Conservation (phyloP, 2,329 filamentous ascomycete species). For the Emydomyces testavorans region DNA sequence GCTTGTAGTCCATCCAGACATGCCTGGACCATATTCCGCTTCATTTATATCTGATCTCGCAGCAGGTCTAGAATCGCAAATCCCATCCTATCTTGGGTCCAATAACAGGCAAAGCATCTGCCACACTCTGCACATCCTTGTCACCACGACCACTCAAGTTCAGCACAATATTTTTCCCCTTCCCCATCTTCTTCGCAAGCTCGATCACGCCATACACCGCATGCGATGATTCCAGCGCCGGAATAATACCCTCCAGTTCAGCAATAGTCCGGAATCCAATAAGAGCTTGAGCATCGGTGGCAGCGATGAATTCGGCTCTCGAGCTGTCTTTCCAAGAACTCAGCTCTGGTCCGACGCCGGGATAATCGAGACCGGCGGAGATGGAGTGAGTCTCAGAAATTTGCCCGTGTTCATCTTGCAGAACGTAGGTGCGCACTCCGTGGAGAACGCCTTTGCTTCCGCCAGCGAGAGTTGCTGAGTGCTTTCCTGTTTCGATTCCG, state of each 20-base stretch:
- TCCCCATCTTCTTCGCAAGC: constrained; percentile 82
- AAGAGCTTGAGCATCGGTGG: constrained; percentile 85
- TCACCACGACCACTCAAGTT: constrained; percentile 88
- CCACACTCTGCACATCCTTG: constrained; percentile 97
- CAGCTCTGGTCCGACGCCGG: constrained; percentile 88
- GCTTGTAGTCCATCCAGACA: too few species aligned
- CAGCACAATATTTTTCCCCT: constrained; percentile 82
- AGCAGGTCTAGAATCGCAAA: constrained; percentile 47
- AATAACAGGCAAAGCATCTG: constrained; percentile 78
- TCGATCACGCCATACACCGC: constrained; percentile 82
- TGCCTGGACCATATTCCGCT: too few species aligned
- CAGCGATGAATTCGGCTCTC: constrained; percentile 77
- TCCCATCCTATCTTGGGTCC: constrained; percentile 78
- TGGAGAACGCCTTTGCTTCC: constrained; percentile 89
- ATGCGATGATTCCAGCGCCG: constrained; percentile 85
- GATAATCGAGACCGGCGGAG: constrained; percentile 92
- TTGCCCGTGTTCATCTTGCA: constrained; percentile 86
- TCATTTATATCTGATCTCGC: too few species aligned
- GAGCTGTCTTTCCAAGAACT: constrained; percentile 83
- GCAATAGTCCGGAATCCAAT: constrained; percentile 72
- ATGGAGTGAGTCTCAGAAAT: constrained; percentile 93
- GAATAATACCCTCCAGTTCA: constrained; percentile 91
- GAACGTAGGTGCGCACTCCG: constrained; percentile 87
- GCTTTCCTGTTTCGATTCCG: constrained; percentile 70
- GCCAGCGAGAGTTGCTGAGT: constrained; percentile 76